Conservation (phyloP, 2,329 filamentous ascomycete genomes). For the Aurifilum marmelostoma region DNA sequence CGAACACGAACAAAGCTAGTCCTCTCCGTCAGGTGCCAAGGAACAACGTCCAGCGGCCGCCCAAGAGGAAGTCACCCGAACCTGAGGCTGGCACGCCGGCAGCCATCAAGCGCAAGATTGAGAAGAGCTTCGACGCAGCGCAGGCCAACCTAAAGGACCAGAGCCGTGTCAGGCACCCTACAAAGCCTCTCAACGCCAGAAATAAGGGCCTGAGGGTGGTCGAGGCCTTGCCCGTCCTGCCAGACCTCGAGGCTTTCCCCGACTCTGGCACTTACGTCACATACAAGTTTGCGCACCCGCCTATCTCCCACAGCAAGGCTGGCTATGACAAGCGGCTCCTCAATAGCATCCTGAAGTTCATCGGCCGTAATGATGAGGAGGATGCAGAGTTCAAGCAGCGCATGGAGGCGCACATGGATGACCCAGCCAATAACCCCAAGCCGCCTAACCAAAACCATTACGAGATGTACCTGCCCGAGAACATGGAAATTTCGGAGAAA, state of each 20-base stretch:
- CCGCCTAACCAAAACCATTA: conserved; percentile 66
- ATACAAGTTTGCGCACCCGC: conserved; percentile 70
- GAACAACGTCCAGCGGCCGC: conserved; percentile 41
- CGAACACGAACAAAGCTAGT: conserved; percentile 27
- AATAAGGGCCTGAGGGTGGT: conserved; percentile 58
- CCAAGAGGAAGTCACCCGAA: conserved; percentile 59
- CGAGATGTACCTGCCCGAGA: conserved; percentile 66
- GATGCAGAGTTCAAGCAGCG: conserved; percentile 55
- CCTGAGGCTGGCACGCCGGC: conserved; percentile 64
- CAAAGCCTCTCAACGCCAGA: conserved; percentile 42
- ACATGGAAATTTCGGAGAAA: conserved; percentile 48
- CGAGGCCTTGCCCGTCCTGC: conserved; percentile 63
- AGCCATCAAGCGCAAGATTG: conserved; percentile 70
- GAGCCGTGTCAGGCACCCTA: conserved; percentile 59
- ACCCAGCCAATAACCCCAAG: conserved; percentile 58
- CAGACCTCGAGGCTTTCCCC: conserved; percentile 70
- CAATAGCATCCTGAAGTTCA: conserved; percentile 63
- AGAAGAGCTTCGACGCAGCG: conserved; percentile 61
- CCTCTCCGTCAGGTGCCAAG: conserved; percentile 28
- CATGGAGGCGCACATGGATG: conserved; percentile 57
- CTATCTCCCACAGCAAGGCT: conserved; percentile 48
- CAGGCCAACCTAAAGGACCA: conserved; percentile 58
- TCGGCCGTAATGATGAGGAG: conserved; percentile 58
- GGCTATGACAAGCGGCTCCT: conserved; percentile 65
- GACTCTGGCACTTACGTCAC: conserved; percentile 71